Conservation (phyloP, 306 rosid species). For the Cucumis hystrix region DNA sequence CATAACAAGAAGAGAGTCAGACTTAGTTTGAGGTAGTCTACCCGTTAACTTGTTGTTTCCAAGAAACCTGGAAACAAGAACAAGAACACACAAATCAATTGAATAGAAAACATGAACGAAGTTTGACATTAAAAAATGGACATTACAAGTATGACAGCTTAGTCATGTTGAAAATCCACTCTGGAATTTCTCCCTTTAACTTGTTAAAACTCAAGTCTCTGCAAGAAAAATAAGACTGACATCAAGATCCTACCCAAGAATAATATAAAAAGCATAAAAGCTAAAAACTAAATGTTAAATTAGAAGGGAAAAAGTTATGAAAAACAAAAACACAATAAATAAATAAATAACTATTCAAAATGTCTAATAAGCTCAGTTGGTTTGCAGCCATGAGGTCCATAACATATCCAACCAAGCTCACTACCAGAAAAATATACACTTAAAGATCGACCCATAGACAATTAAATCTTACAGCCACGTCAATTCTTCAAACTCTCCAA, state of each 20-base stretch:
- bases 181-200: conserved; percentile 37
- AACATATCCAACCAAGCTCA: background rate
- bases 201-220: conserved; percentile 89
- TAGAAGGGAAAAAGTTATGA: too few relatives aligned
- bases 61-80: conserved; percentile 38
- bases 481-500: conserved; percentile 36
- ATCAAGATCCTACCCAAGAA: background rate
- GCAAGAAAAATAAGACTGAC: background rate
- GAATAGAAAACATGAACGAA: background rate
- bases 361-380: background rate
- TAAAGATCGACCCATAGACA: background rate
- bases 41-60: conserved; percentile 63
- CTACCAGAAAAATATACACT: background rate
- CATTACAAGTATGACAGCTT: conserved; percentile 44
- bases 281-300: too few relatives aligned
- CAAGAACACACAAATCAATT: background rate
- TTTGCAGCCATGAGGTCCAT: background rate
- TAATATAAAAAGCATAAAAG: background rate
- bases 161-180: conserved; percentile 46
- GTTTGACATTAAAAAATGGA: background rate
- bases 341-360: background rate
- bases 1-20: conserved; percentile 34
- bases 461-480: conserved; percentile 33
- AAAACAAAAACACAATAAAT: background rate
- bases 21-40: conserved; percentile 33